A percentile compares a stretch with the other conserved stretches of the same genome.
Conservation (phyloP, 495 filamentous ascomycete genomes). For the Talaromyces trachyspermus region DNA sequence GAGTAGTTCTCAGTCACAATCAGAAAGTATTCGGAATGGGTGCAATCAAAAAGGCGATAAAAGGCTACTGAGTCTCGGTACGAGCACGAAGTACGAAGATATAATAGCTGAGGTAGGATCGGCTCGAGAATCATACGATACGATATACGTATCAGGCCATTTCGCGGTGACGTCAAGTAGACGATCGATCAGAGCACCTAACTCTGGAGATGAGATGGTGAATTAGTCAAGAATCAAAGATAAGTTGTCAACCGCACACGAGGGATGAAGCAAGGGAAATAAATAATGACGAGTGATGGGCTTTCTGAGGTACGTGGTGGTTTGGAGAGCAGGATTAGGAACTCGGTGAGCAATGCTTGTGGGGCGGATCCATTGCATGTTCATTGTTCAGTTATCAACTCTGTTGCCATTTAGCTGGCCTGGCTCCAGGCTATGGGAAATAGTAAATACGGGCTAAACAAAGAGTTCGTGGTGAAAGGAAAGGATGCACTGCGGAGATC, state of each 20-base stretch:
- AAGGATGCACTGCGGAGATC: too few species aligned
- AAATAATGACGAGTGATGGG: conserved; percentile 7
- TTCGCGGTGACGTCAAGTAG: conserved; percentile 10
- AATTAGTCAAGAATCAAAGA: not conserved
- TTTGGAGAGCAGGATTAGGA: not conserved
- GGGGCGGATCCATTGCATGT: too few species aligned
- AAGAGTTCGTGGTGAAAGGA: too few species aligned
- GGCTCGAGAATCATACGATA: not conserved
- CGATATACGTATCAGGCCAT: conserved; percentile 5
- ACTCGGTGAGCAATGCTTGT: conserved; percentile 1
- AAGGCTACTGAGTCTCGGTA: too few species aligned
- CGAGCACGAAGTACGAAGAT: not conserved
- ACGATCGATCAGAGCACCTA: not conserved
- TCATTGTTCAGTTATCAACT: too few species aligned
- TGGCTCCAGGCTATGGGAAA: too few species aligned
- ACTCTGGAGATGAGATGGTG: not conserved
- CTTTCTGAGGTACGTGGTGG: not conserved
- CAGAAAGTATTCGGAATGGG: too few species aligned
- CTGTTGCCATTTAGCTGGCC: too few species aligned
- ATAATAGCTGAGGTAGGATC: not conserved
- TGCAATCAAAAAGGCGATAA: too few species aligned
- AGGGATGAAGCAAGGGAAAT: conserved; percentile 3
- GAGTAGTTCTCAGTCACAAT: too few species aligned
- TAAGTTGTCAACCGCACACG: not conserved
- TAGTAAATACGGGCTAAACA: too few species aligned